These are phyloP conservation scores for Boletus sp. DNA, from an alignment of 768 basidiomycete species.

Conservation along the genomic window DNA sequence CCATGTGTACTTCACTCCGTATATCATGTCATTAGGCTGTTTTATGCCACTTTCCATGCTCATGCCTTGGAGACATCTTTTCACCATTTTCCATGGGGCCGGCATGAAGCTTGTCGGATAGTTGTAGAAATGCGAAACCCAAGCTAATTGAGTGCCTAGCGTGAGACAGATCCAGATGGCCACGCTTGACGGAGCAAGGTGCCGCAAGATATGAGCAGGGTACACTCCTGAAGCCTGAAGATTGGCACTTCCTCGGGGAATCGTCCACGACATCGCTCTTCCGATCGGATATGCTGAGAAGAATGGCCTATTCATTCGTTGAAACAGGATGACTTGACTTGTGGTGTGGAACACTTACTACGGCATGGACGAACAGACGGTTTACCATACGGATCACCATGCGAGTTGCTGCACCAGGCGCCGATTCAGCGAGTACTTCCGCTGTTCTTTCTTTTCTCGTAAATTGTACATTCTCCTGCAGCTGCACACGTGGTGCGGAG, in stretches of 20 bases:
- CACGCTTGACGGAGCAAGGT: background rate
- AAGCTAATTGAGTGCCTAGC: background rate
- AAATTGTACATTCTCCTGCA: no score
- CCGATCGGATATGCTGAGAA: background rate
- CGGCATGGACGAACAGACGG: no score
- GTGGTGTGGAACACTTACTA: background rate
- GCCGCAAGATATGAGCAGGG: no score
- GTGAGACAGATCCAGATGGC: background rate
- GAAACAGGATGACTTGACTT: background rate
- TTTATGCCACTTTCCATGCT: slow-evolving; percentile 18
- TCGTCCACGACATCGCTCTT: background rate
- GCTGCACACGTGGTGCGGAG: no score
- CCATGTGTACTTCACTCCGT: slow-evolving; percentile 15
- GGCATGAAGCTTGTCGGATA: background rate
- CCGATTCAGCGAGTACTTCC: no score
- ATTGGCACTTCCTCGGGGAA: no score
- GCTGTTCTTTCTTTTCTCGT: no score
- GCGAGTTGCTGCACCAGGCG: no score
- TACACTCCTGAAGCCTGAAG: no score
- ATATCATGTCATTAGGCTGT: slow-evolving; percentile 24
- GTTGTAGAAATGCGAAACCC: background rate
- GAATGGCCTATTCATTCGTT: background rate
- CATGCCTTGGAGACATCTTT: background rate
- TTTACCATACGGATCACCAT: no score
- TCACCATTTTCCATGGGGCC: background rate